Conservation (phyloP, 2,329 filamentous ascomycete species). For the Aureobasidium vineae region DNA sequence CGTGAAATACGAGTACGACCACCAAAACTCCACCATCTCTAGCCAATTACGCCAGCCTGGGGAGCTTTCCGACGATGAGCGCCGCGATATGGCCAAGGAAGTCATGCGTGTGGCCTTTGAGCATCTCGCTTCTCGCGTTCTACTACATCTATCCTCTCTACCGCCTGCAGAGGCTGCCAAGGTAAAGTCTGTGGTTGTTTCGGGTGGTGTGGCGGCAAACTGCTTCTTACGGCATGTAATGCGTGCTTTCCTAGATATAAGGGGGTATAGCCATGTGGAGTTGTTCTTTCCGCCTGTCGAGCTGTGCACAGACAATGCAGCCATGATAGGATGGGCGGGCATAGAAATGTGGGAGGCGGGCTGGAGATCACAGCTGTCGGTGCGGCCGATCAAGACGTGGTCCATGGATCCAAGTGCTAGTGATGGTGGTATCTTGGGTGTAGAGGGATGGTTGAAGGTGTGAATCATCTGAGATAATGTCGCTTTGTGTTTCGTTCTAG, state of each 20-base stretch:
- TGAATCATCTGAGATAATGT: not conserved
- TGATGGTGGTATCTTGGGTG: conserved; percentile 67
- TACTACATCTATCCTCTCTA: conserved; percentile 49
- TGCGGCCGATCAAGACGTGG: conserved; percentile 67
- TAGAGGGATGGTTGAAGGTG: conserved; percentile 31
- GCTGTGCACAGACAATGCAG: conserved; percentile 91
- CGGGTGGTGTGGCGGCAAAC: conserved; percentile 90
- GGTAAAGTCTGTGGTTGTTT: conserved; percentile 69
- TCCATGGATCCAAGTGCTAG: conserved; percentile 62
- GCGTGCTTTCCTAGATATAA: conserved; percentile 58
- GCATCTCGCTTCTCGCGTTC: conserved; percentile 72
- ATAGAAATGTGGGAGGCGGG: conserved; percentile 88
- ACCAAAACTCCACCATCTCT: conserved; percentile 37
- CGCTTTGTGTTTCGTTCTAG: not conserved
- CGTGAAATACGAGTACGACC: conserved; percentile 39
- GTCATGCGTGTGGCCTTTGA: conserved; percentile 82
- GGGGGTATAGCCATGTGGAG: conserved; percentile 61
- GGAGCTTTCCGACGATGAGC: conserved; percentile 57
- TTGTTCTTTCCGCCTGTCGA: conserved; percentile 71
- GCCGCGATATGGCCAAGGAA: conserved; percentile 66
- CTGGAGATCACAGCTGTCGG: conserved; percentile 61
- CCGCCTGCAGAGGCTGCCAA: conserved; percentile 27
- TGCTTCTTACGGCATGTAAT: conserved; percentile 68
- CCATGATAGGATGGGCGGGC: conserved; percentile 95
- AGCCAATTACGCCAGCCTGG: conserved; percentile 37